Conservation (phyloP, 371 early-diverging fungal genomes). For the Rhizopus microsporus region DNA sequence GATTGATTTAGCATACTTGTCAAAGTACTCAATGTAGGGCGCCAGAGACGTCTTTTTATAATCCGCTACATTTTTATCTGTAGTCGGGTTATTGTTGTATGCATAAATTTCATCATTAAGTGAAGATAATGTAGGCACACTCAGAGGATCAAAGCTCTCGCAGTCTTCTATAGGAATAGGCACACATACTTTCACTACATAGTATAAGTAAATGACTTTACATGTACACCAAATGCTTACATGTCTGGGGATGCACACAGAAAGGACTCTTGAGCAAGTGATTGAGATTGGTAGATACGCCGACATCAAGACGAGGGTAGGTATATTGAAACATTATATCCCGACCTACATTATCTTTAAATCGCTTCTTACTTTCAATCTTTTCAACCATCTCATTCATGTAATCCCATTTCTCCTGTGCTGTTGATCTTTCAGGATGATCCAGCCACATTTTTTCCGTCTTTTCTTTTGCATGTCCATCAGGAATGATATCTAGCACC, state of each 20-base stretch:
- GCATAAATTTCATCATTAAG: slow-evolving; percentile 64
- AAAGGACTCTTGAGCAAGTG: slow-evolving; percentile 99
- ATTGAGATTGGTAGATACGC: slow-evolving; percentile 89
- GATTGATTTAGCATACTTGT: slow-evolving; percentile 63
- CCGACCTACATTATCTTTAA: slow-evolving; percentile 32
- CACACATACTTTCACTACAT: slow-evolving; percentile 83
- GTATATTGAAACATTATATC: slow-evolving; percentile 87
- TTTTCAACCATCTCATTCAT: slow-evolving; percentile 18
- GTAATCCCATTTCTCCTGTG: slow-evolving; percentile 64
- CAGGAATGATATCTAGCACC: slow-evolving; percentile 73
- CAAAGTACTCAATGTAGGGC: slow-evolving; percentile 67
- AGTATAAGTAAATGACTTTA: neutral
- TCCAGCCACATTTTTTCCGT: slow-evolving; percentile 55
- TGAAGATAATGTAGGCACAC: slow-evolving; percentile 72
- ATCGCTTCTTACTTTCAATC: slow-evolving; percentile 17
- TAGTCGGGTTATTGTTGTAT: slow-evolving; percentile 22
- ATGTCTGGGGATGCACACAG: slow-evolving; percentile 97
- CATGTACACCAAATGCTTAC: slow-evolving; percentile 34
- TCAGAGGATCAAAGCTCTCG: slow-evolving; percentile 81
- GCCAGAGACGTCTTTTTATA: slow-evolving; percentile 64
- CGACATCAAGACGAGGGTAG: slow-evolving; percentile 95
- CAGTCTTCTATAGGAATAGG: slow-evolving; percentile 80
- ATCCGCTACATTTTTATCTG: slow-evolving; percentile 34
- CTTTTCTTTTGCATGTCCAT: slow-evolving; percentile 56
- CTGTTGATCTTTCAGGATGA: slow-evolving; percentile 35